These are phyloP conservation scores for Debaryomycetaceae sp. DNA, from an alignment of 1,139 yeast species.

Conservation along the genomic window DNA sequence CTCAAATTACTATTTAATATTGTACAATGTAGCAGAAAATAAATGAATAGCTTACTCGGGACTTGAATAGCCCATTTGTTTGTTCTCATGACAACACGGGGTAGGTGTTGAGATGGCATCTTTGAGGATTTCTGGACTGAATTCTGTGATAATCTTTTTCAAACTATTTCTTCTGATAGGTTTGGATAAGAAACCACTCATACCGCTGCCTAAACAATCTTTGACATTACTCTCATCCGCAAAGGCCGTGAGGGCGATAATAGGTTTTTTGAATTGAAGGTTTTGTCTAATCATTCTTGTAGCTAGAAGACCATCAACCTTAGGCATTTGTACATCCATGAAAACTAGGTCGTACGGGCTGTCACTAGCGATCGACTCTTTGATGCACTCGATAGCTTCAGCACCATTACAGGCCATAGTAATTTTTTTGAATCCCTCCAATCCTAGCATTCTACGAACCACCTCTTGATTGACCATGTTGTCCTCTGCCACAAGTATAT, in stretches of 20 bases:
- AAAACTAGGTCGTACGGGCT: constrained; percentile 66
- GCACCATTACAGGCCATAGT: constrained; percentile 87
- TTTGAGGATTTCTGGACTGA: constrained; percentile 30
- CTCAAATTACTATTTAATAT: not conserved
- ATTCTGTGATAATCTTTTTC: constrained; percentile 47
- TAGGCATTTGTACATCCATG: constrained; percentile 98
- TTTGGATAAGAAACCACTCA: constrained; percentile 84
- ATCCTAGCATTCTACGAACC: constrained; percentile 73
- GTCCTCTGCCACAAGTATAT: constrained; percentile 90
- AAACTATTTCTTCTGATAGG: constrained; percentile 76
- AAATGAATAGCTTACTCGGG: not conserved
- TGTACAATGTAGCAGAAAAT: not conserved
- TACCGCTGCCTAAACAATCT: constrained; percentile 76
- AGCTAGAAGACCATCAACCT: constrained; percentile 80
- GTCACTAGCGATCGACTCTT: constrained; percentile 41
- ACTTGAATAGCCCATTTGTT: constrained; percentile 10
- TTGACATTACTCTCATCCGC: constrained; percentile 83
- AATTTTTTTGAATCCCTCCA: constrained; percentile 72
- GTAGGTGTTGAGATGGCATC: constrained; percentile 30
- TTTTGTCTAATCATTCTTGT: constrained; percentile 69
- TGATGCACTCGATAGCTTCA: constrained; percentile 69
- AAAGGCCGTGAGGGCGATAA: constrained; percentile 91
- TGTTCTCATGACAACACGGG: constrained; percentile 16
- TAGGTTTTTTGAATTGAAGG: constrained; percentile 65
- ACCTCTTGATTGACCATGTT: constrained; percentile 90